Base-by-base conservation (phyloP, 345 rosid species). In the Citrus sp. region DNA sequence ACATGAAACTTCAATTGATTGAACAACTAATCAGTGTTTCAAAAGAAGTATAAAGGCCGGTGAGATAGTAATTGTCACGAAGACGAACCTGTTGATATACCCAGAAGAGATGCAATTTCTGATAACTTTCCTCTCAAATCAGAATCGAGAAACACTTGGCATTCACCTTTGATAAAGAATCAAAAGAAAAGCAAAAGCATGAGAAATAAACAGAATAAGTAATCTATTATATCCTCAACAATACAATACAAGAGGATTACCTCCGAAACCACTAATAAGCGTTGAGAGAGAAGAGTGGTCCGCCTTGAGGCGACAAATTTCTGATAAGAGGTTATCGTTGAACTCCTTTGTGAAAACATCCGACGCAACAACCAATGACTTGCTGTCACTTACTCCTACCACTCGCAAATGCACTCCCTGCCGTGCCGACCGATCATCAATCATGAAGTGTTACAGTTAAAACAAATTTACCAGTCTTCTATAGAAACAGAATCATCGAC, bases 341-440 rank as follows among this genome's bases (percentile, higher is more conserved):
- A 95, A 81, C 77, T 91, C 97, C 58, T 71, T 82, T 21, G 77
- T 73, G 34, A 77, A 59, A 32, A 86, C 84, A 81, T 93, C 91
- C 7, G 89, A 71, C 10, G 90, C 73, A 80, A 81, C 75, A 75
- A 92, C 82, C 78, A 90, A 82, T 4, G 91, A 88, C 75, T 88
- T 91, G 77, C 97, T 92, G 71, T 92, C 99, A 56, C 88, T 81
- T n/a, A 91, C 94, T 58, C 98, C 99, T 60, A 95, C 73, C 55
- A 95, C 95, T 38, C 91, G 90, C 82, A 95, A 74, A 80, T 85
- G 87, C 76, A 91, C 88, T 76, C 97, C 98, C 98, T 94, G 84
- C 68, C 24, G 77, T 46, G 22, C 18, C 16, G 51, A 13, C 18
- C 66, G 8, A 73, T n/a, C 28, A 59, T 24, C 14, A 32, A 46